Conservation (phyloP, 75 land plant species). For the Cryptomeria japonica region DNA sequence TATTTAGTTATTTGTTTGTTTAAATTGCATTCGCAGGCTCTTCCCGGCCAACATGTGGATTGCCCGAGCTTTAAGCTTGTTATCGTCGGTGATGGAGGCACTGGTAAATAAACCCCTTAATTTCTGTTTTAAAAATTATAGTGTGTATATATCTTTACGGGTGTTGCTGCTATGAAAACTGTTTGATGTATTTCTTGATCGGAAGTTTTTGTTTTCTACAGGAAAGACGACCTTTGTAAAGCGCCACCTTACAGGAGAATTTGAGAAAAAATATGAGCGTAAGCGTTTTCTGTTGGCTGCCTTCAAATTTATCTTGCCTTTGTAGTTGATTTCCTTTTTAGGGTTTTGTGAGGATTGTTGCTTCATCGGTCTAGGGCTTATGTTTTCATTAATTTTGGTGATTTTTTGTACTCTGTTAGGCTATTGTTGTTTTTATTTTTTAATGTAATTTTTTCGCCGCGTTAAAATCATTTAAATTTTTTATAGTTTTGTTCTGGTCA, state of each 20-base stretch:
- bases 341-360: not conserved
- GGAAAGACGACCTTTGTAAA: conserved; percentile 83
- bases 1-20: not conserved
- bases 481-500: too few species aligned
- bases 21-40: conserved; percentile 19
- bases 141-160: not conserved
- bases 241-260: conserved; percentile 76
- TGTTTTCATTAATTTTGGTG: too few species aligned
- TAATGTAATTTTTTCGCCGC: too few species aligned
- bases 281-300: conserved; percentile 15
- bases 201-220: conserved; percentile 12
- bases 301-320: too few species aligned
- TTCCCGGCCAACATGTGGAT: conserved; percentile 42
- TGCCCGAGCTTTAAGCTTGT: conserved; percentile 74
- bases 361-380: too few species aligned
- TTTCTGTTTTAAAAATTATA: not conserved
- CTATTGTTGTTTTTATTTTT: too few species aligned
- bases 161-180: not conserved
- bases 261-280: conserved; percentile 85
- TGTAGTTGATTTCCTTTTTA: not conserved
- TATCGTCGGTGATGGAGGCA: conserved; percentile 76
- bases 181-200: not conserved
- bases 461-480: too few species aligned
- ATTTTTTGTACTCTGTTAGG: too few species aligned
- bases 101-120: conserved; percentile 26